Percentiles rank a stretch among this genome's conserved stretches.
These are phyloP conservation scores for Sporothrix variecibatus DNA, from an alignment of 2,329 filamentous ascomycete species.

Conservation along the genomic window DNA sequence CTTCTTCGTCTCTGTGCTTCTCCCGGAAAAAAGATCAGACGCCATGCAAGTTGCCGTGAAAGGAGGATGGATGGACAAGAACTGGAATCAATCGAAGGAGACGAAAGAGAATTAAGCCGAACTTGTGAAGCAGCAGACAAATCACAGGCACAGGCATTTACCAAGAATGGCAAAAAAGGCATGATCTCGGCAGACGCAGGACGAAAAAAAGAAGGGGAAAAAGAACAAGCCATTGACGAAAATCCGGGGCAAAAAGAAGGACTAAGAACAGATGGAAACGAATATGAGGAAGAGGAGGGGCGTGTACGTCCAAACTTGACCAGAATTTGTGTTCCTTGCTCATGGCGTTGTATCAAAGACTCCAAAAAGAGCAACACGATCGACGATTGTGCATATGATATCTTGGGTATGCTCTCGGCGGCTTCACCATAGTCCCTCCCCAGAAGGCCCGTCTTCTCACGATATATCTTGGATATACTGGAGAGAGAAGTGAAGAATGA, in stretches of 20 bases:
- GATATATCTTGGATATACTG: not conserved
- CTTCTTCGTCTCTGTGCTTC: not conserved
- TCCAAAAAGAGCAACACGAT: not conserved
- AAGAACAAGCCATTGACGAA: conserved; percentile 21
- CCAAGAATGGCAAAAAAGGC: not conserved
- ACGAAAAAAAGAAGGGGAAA: not conserved
- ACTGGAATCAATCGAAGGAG: not conserved
- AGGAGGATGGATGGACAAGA: not conserved
- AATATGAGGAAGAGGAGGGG: conserved; percentile 2
- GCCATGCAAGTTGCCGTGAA: not conserved
- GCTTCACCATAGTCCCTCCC: not conserved
- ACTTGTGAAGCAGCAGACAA: not conserved
- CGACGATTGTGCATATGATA: not conserved
- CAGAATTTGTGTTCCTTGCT: conserved; percentile 3
- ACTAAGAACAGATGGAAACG: not conserved
- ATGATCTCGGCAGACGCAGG: conserved; percentile 11
- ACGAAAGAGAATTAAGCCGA: not conserved
- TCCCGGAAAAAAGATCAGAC: conserved; percentile 10
- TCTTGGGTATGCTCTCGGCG: not conserved
- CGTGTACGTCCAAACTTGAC: not conserved
- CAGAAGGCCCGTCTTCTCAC: conserved; percentile 11
- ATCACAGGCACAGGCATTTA: not conserved
- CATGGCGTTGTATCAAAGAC: not conserved
- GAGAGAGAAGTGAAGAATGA: not conserved
- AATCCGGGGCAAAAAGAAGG: conserved; percentile 20